phyloP scores from a whole-genome alignment of 1,284 basidiomycete species.

The Papiliotrema nemorosa region DNA sequence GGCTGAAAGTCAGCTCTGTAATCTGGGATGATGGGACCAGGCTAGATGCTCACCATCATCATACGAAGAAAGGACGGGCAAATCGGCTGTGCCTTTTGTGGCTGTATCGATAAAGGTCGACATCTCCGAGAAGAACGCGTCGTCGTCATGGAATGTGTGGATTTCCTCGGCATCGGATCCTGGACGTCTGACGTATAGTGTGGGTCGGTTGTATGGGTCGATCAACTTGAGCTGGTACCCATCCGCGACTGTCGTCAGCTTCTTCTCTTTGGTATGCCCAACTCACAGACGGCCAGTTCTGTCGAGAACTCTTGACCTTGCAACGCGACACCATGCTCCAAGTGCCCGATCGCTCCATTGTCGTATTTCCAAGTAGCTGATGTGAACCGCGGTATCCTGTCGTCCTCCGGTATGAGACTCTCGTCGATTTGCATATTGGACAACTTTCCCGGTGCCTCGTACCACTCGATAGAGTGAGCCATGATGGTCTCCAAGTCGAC shows the following conservation, averaged over 20 bases:
- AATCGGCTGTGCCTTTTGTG: conserved; percentile 10
- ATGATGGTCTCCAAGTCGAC: conserved; percentile 76
- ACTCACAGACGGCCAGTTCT: conserved; percentile 67
- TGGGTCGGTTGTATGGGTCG: conserved; percentile 65
- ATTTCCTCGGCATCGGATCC: conserved; percentile 72
- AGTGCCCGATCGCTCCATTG: conserved; percentile 77
- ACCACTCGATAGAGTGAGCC: conserved; percentile 79
- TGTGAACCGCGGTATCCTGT: conserved; percentile 37
- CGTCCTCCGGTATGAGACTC: conserved; percentile 25
- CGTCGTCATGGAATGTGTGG: conserved; percentile 67
- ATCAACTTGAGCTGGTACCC: conserved; percentile 73
- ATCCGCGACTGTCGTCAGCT: conserved; percentile 56
- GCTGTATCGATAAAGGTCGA: conserved; percentile 70
- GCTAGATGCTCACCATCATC: conserved; percentile 55
- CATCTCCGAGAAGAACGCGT: conserved; percentile 81
- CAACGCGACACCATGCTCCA: conserved; percentile 75
- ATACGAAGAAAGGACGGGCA: conserved; percentile 30
- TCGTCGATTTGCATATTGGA: conserved; percentile 45
- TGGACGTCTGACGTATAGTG: conserved; percentile 73
- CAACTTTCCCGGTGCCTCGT: conserved; percentile 77
- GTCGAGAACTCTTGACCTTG: conserved; percentile 74
- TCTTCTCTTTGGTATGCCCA: neutral
- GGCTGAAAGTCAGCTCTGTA: conserved; percentile 34
- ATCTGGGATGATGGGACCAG: no score
- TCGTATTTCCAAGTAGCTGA: conserved; percentile 64